phyloP scores from a whole-genome alignment of 2,329 filamentous ascomycete genomes.

The Hymenoscyphus linearis region DNA sequence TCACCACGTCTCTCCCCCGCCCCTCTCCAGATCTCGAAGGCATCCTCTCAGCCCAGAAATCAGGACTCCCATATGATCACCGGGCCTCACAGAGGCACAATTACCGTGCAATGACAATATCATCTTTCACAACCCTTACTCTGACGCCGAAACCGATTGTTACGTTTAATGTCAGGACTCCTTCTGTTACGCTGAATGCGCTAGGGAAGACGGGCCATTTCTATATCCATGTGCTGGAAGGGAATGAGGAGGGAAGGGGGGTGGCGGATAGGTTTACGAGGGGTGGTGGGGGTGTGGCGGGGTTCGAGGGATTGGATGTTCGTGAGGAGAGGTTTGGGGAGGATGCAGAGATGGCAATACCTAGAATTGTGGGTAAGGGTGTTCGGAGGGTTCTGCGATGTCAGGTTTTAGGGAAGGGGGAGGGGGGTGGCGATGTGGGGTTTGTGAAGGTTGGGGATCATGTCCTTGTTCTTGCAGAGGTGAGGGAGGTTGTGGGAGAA shows the following conservation, averaged over 20 bases:
- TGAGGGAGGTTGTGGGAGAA: constrained; percentile 15
- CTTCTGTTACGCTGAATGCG: constrained; percentile 26
- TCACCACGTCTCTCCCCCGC: constrained; percentile 19
- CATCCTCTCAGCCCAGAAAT: background rate
- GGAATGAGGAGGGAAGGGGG: constrained; percentile 15
- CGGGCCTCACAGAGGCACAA: background rate
- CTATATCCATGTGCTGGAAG: constrained; percentile 24
- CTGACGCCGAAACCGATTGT: constrained; percentile 28
- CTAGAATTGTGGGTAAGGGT: constrained; percentile 13
- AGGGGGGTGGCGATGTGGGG: background rate
- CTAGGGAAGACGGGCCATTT: constrained; percentile 20
- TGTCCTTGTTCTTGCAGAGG: constrained; percentile 25
- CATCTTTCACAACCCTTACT: constrained; percentile 31
- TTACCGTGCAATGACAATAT: constrained; percentile 30
- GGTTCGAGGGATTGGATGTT: background rate
- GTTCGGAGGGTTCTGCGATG: constrained; percentile 20
- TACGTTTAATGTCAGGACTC: constrained; percentile 32
- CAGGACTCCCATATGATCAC: background rate
- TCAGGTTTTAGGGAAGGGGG: background rate
- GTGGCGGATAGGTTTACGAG: constrained; percentile 26
- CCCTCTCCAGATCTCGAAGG: background rate
- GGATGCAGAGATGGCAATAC: background rate
- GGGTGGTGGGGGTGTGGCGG: constrained; percentile 7
- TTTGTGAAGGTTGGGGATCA: constrained; percentile 21
- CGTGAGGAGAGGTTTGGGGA: background rate